Base-by-base conservation (phyloP, 257 asterid species). In the Galeopsis tetrahit region DNA sequence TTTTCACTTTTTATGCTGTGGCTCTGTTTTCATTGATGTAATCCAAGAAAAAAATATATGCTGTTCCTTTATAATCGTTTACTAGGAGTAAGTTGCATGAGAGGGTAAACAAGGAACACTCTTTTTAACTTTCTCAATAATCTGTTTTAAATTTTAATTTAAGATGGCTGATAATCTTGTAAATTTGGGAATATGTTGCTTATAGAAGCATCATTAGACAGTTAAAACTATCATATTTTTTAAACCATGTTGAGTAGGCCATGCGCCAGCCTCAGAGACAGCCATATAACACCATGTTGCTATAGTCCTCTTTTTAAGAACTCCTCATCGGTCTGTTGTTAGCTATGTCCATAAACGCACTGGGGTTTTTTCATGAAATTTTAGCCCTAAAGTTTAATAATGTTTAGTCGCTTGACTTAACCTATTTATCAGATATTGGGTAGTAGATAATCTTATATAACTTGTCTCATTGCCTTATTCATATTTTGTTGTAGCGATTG, bases 11-110 rank as follows among this genome's bases (percentile, higher is more conserved):
- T 28, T 63, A 59, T 73, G 63, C 64, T 56, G 69, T 32, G 4
- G 55, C 48, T 44, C 53, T 78, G 39, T 60, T 51, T 60, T 62
- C 48, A 58, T 77, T 68, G 56, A 64, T 57, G 74, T 55, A 38
- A 43, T 10, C 11, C 48, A 53, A 66, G 58, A 51, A 63, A 58
- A 58, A n/a, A 63, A 10, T 21, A 9, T 61, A 32, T 69, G 55
- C 48, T 57, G 68, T 51, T 34, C 59, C 49, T 21, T 34, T 71
- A 28, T 53, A 10, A 7, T 51, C 14, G 52, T 53, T 53, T 65
- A 65, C 61, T 52, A 38, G 52, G 64, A 69, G 55, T 71, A 42
- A 7, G 51, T 35, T 70, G 56, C 69, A 57, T 48, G 13, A 17
- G n/a, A 49, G 13, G 56, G 15, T n/a, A 36, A 52, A 36, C 5